Base-by-base conservation (phyloP, 108 stramenopile species). In the Skeletonema potamos region DNA sequence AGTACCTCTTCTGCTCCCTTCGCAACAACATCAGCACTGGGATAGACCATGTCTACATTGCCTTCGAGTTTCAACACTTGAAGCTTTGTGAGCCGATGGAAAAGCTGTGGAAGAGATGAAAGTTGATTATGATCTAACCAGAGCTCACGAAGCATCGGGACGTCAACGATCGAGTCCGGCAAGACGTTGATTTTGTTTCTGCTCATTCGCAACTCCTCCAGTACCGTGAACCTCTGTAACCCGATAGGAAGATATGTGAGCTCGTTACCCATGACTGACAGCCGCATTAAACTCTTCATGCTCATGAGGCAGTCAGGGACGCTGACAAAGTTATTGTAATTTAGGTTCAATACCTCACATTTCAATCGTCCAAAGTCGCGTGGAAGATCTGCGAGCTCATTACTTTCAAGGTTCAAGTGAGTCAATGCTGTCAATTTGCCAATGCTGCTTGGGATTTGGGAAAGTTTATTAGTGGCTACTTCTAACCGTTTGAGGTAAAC, bases 61-160 rank as follows among this genome's bases (percentile, higher is more conserved):
- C 82, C 77, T 27, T 83, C 82, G 22, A 83, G 32, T 43, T 83
- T 83, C 2, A 83, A 41, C 4, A 70, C 73, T 51, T 32, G 59
- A 12, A 83, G 28, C 36, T 17, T 41, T 43, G 58, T 62, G 18
- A 83, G 68, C 20, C 73, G 36, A 54, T 83, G 82, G 36, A 83
- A 79, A 13, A 64, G 55, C 27, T 68, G 68, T 15, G 82, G 77
- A 13, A 83, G 51, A 7, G 82, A 54, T 51, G 72, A 55, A 0
- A 83, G 13, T 18, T 71, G 48, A 32, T 83, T 83, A 34, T 61
- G 69, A 44, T 83, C 82, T 26, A 83, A 43, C 82, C 82, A 83
- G 10, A 83, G 39, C 48, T 70, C 64, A 28, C 54, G 33, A 62
- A 79, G 36, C 15, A 55, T 59, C 7, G 22, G 6, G n/a, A 83